A percentile compares a stretch with the other conserved stretches of the same genome.
These are phyloP conservation scores for Claviceps africana DNA, from an alignment of 2,329 filamentous ascomycete species.

Conservation along the genomic window DNA sequence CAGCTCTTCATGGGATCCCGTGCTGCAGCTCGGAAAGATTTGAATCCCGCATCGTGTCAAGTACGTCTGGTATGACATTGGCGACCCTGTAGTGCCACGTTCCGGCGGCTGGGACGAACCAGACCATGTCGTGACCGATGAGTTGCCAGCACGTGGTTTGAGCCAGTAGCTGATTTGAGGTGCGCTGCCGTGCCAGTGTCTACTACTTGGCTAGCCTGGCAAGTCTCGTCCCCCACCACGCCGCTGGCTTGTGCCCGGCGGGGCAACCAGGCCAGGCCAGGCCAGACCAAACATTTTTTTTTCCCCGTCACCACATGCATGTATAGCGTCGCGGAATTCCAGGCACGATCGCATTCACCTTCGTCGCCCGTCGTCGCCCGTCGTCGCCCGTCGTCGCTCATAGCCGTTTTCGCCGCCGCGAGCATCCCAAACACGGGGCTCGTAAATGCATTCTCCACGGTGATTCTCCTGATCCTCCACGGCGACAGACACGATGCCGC, in stretches of 20 bases:
- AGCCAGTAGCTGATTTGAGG: too few species aligned
- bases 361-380: not conserved
- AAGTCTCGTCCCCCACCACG: not conserved
- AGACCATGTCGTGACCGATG: too few species aligned
- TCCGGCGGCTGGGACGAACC: too few species aligned
- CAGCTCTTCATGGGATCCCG: too few species aligned
- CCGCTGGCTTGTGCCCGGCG: not conserved
- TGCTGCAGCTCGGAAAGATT: too few species aligned
- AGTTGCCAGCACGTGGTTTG: too few species aligned
- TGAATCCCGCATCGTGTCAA: too few species aligned
- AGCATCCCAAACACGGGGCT: not conserved
- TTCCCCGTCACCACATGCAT: not conserved
- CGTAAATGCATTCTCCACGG: constrained; percentile 13
- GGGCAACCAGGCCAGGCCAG: not conserved
- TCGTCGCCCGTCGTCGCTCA: not conserved
- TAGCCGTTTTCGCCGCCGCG: not conserved
- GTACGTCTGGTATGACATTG: too few species aligned
- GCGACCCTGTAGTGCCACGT: too few species aligned
- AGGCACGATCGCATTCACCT: not conserved
- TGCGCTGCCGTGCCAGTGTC: not conserved
- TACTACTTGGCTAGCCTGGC: too few species aligned
- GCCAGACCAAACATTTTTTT: not conserved
- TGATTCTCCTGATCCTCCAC: constrained; percentile 5
- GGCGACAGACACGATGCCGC: constrained; percentile 29
- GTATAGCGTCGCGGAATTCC: not conserved